Evolutionary conservation across 179 eudicot species (phyloP).

Genomic region (Amaranthus tricolor): DNA sequence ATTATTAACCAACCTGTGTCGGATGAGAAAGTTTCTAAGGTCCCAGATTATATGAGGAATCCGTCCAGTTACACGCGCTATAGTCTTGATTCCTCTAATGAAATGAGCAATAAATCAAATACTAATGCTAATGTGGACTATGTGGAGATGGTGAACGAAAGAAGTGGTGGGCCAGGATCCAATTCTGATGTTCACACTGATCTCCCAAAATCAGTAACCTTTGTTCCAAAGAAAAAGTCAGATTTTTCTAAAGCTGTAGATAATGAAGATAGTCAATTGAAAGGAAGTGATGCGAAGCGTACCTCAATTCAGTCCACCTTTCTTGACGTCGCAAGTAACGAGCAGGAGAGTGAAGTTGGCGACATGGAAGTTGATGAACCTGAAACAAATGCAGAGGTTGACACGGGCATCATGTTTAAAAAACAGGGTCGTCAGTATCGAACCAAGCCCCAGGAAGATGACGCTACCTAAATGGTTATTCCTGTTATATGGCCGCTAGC

Average conservation of each 20-base stretch:
- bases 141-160: slow-evolving; percentile 26
- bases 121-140: slow-evolving; percentile 27
- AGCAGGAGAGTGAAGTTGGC: slow-evolving; percentile 25
- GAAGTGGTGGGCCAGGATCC: slow-evolving; percentile 11
- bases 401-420: slow-evolving; percentile 5
- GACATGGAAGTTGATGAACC: slow-evolving; percentile 41
- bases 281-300: slow-evolving; percentile 14
- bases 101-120: slow-evolving; percentile 32
- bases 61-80: slow-evolving; percentile 57
- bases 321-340: slow-evolving; percentile 26
- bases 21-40: slow-evolving; percentile 23
- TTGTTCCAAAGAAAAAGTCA: slow-evolving; percentile 47
- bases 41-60: slow-evolving; percentile 53
- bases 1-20: slow-evolving; percentile 14
- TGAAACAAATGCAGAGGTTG: slow-evolving; percentile 19
- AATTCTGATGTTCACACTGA: slow-evolving; percentile 13
- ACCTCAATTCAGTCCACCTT: too few relatives aligned
- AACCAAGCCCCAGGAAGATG: slow-evolving; percentile 32
- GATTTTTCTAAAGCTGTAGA: slow-evolving; percentile 23
- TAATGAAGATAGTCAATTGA: slow-evolving; percentile 8
- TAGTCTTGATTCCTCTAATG: slow-evolving; percentile 43
- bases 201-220: slow-evolving; percentile 36
- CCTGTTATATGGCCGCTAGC: background rate
- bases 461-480: slow-evolving; percentile 1
- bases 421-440: slow-evolving; percentile 38